These are phyloP conservation scores for Clonostachys rosea DNA, from an alignment of 2,329 filamentous ascomycete genomes.

Conservation along the genomic window DNA sequence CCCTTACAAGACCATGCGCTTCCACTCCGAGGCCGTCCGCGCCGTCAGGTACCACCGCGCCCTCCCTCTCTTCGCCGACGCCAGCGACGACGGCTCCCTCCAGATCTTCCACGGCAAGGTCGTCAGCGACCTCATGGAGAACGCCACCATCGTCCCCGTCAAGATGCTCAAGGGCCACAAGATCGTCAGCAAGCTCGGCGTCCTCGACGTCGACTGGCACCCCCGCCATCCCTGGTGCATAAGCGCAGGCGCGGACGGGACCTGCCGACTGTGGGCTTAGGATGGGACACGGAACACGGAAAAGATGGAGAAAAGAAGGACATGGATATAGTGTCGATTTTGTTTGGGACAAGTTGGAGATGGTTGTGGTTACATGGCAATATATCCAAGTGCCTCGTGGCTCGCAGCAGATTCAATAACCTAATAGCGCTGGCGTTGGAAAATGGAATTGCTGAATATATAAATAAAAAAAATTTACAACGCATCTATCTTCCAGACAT, in stretches of 20 bases:
- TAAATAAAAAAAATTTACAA: too few species aligned
- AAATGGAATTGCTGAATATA: too few species aligned
- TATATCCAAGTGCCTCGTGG: too few species aligned
- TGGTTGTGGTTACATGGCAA: too few species aligned
- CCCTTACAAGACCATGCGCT: slow-evolving; percentile 94
- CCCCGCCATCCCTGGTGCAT: slow-evolving; percentile 90
- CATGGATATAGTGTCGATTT: too few species aligned
- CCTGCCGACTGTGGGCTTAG: slow-evolving; percentile 81
- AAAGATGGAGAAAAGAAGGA: too few species aligned
- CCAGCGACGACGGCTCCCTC: slow-evolving; percentile 87
- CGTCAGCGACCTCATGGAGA: slow-evolving; percentile 90
- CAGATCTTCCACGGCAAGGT: slow-evolving; percentile 98
- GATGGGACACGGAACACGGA: too few species aligned
- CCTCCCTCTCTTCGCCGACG: slow-evolving; percentile 85
- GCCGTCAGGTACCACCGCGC: slow-evolving; percentile 82
- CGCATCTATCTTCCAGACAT: too few species aligned
- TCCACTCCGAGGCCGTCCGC: slow-evolving; percentile 88
- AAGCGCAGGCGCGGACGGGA: slow-evolving; percentile 91
- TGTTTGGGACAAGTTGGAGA: too few species aligned
- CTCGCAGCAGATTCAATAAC: too few species aligned
- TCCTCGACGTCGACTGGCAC: slow-evolving; percentile 96
- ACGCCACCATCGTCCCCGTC: slow-evolving; percentile 91
- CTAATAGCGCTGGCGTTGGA: too few species aligned
- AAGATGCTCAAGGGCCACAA: slow-evolving; percentile 92
- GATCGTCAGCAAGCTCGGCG: slow-evolving; percentile 79